Evolutionary conservation across 2,329 filamentous ascomycete genomes (phyloP).

Genomic region (Grosmannia huntii): DNA sequence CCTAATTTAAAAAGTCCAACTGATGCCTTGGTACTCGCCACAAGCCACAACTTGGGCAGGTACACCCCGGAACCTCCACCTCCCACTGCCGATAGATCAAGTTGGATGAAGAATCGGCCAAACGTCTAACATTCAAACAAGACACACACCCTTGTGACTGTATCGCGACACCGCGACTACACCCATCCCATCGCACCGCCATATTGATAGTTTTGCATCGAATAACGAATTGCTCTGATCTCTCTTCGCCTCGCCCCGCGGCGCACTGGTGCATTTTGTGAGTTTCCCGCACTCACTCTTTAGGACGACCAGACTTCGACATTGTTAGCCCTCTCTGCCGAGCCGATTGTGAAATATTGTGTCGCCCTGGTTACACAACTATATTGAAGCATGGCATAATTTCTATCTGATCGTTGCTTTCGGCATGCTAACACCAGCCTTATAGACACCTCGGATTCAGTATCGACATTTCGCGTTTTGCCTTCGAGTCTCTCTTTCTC

Average conservation of each 20-base stretch:
- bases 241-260: neutral
- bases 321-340: neutral
- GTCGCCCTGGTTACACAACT: neutral
- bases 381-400: neutral
- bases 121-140: conserved; percentile 4
- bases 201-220: neutral
- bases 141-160: neutral
- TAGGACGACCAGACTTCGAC: neutral
- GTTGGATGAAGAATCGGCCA: conserved; percentile 8
- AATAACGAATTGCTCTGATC: neutral
- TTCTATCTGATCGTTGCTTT: neutral
- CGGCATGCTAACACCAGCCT: neutral
- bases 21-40: conserved; percentile 10
- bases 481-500: neutral
- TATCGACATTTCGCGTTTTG: neutral
- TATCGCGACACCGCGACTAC: neutral
- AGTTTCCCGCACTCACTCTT: neutral
- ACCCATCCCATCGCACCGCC: neutral
- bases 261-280: neutral
- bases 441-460: neutral
- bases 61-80: conserved; percentile 12
- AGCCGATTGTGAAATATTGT: neutral
- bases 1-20: neutral
- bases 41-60: conserved; percentile 8
- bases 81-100: conserved; percentile 9